A percentile compares a stretch with the other conserved stretches of the same genome.
phyloP scores from a whole-genome alignment of 2,329 filamentous ascomycete species.

The Mycogone perniciosa region DNA sequence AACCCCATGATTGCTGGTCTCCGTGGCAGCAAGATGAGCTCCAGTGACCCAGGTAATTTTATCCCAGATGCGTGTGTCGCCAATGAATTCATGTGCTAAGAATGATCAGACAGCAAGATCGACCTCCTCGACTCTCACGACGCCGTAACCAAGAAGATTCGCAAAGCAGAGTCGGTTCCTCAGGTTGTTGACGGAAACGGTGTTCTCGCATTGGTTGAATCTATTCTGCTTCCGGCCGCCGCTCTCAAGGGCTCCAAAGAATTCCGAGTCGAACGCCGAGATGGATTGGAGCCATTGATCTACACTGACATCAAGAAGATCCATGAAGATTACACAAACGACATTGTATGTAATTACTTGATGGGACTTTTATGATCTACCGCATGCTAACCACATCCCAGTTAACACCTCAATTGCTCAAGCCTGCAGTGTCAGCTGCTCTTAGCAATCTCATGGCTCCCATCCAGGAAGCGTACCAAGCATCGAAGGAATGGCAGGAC shows the following conservation, averaged over 20 bases:
- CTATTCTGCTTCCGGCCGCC: conserved; percentile 72
- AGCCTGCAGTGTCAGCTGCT: conserved; percentile 71
- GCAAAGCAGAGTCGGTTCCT: conserved; percentile 75
- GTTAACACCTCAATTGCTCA: conserved; percentile 79
- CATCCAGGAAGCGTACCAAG: conserved; percentile 67
- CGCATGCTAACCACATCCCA: conserved; percentile 9
- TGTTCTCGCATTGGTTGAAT: conserved; percentile 78
- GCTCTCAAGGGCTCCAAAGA: conserved; percentile 54
- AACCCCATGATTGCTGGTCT: conserved; percentile 85
- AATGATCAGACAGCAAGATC: conserved; percentile 69
- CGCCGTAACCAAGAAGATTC: conserved; percentile 71
- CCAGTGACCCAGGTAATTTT: conserved; percentile 56
- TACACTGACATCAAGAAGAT: conserved; percentile 73
- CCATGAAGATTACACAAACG: conserved; percentile 71
- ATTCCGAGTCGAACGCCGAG: conserved; percentile 64
- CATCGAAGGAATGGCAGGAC: conserved; percentile 69
- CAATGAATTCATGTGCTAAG: background rate
- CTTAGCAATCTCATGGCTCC: conserved; percentile 69
- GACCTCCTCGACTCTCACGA: conserved; percentile 82
- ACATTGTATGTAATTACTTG: conserved; percentile 52
- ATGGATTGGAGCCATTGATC: conserved; percentile 63
- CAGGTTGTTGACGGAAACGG: conserved; percentile 79
- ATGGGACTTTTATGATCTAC: background rate
- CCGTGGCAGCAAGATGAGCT: conserved; percentile 78
- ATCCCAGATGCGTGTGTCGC: background rate